Evolutionary conservation across 805 yeast genomes (phyloP), one percentile per base, ranked within the genome.

Genomic region (Maudiozyma barnettii): DNA sequence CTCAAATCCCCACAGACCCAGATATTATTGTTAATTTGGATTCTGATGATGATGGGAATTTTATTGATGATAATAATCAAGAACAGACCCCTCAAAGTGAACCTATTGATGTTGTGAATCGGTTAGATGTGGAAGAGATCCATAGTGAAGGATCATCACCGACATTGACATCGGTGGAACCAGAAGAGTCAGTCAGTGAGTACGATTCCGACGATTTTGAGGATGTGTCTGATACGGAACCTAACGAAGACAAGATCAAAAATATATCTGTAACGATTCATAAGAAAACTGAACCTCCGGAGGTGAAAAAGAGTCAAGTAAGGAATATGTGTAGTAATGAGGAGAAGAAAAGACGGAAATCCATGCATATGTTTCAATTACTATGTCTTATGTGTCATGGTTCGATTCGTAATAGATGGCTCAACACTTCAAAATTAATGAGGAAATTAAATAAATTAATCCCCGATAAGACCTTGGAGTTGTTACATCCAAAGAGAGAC

Each of bases 351-450:
- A 63, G 61, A 40, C 66, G 97, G 18, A 69, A 71, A 42, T 52
- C 62, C 0, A 61, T 79, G 8, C 97, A 90, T 60, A 74, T 78
- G 64, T 53, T 76, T 45, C 75, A 78, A 49, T 54, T 91, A 2
- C 68, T 77, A 14, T 64, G 74, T 21, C 76, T 87, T 77, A 63
- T 84, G 46, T 59, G 74, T 2, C 95, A 86, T 60, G 93, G 89
- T 0, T 70, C 71, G 0, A 56, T 78, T 2, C 72, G 95, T 22
- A 91, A 90, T 59, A 54, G 66, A 6, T 90, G 96, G 96, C 75
- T 88, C 50, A 77, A 76, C 49, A 76, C 78, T 51, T 56, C 59
- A 1, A 50, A 52, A 2, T 57, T 85, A 0, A 69, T 73, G 16
- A 45, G 54, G 16, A 53, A 55, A 9, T 63, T 88, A 13, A 61